A percentile compares a stretch with the other conserved stretches of the same genome.
Conservation (phyloP, 1,139 yeast genomes). For the Pichia sp. region DNA sequence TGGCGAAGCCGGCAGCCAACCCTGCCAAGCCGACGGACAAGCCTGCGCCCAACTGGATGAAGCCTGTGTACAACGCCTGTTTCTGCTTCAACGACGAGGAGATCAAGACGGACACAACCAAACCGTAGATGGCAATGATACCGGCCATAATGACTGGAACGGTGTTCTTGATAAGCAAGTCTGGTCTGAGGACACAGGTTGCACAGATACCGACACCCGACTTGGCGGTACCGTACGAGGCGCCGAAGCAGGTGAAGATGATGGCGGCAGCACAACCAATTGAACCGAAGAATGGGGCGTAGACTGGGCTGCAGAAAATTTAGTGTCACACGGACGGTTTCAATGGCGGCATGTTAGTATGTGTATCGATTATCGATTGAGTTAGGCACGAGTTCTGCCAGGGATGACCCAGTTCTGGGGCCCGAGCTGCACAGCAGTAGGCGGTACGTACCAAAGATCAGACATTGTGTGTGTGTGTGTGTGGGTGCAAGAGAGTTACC, state of each 20-base stretch:
- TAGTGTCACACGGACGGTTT: background rate
- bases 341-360: background rate
- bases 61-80: slow-evolving; percentile 94
- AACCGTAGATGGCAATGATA: slow-evolving; percentile 97
- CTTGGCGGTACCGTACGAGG: slow-evolving; percentile 99
- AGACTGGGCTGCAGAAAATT: slow-evolving; percentile 49
- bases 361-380: background rate
- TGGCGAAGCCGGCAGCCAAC: slow-evolving; percentile 96
- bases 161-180: slow-evolving; percentile 79
- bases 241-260: slow-evolving; percentile 97
- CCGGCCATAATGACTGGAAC: slow-evolving; percentile 99
- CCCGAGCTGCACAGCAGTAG: background rate
- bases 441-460: slow-evolving; percentile 31
- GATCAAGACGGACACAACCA: slow-evolving; percentile 93
- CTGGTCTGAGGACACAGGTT: slow-evolving; percentile 96
- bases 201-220: slow-evolving; percentile 99
- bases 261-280: slow-evolving; percentile 99
- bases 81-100: slow-evolving; percentile 84
- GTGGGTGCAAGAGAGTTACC: background rate
- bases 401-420: background rate
- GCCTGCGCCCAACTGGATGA: slow-evolving; percentile 98
- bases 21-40: slow-evolving; percentile 96
- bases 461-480: slow-evolving; percentile 22
- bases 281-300: slow-evolving; percentile 95
- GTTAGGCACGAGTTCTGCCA: background rate